Percentiles rank a stretch among this genome's conserved stretches.
phyloP scores from a whole-genome alignment of 768 basidiomycete species.

The Strobilomyces echinocephalus region DNA sequence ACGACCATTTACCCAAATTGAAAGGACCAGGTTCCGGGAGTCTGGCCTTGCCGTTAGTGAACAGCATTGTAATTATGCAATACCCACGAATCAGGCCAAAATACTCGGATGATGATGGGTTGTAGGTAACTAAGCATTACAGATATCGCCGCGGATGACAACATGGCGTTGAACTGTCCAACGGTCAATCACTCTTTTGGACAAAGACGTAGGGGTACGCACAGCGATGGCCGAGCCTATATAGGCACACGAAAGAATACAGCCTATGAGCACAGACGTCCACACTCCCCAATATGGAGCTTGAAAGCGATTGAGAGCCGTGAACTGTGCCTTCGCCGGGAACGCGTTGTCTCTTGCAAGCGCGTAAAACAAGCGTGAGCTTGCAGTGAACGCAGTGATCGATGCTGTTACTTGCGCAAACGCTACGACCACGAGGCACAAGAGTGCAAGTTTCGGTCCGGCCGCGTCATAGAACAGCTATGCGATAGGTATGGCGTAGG shows the following conservation, averaged over 20 bases:
- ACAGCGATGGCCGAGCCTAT: slow-evolving; percentile 54
- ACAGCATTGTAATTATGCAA: not conserved
- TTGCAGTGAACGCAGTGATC: slow-evolving; percentile 55
- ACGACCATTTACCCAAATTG: slow-evolving; percentile 48
- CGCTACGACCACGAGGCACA: slow-evolving; percentile 48
- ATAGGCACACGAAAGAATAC: slow-evolving; percentile 53
- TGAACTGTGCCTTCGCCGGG: slow-evolving; percentile 43
- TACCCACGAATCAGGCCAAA: slow-evolving; percentile 50
- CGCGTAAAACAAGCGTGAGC: slow-evolving; percentile 53
- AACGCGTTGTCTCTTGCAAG: slow-evolving; percentile 51
- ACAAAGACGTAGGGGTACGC: slow-evolving; percentile 15
- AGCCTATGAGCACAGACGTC: slow-evolving; percentile 49
- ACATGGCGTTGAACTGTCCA: slow-evolving; percentile 48
- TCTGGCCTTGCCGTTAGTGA: slow-evolving; percentile 24
- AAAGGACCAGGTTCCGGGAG: slow-evolving; percentile 48
- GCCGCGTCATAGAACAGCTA: slow-evolving; percentile 55
- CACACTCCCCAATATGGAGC: slow-evolving; percentile 54
- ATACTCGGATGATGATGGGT: slow-evolving; percentile 53
- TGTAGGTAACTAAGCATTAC: slow-evolving; percentile 57
- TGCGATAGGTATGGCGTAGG: slow-evolving; percentile 55
- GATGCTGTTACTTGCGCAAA: slow-evolving; percentile 53
- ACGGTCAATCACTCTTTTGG: not conserved
- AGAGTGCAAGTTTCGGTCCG: slow-evolving; percentile 40
- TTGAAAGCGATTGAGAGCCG: slow-evolving; percentile 48
- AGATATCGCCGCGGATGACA: slow-evolving; percentile 52